Percentiles rank a stretch among this genome's conserved stretches.
Evolutionary conservation across 441 rosid genomes (phyloP).

Genomic region (Lepidium campestre): DNA sequence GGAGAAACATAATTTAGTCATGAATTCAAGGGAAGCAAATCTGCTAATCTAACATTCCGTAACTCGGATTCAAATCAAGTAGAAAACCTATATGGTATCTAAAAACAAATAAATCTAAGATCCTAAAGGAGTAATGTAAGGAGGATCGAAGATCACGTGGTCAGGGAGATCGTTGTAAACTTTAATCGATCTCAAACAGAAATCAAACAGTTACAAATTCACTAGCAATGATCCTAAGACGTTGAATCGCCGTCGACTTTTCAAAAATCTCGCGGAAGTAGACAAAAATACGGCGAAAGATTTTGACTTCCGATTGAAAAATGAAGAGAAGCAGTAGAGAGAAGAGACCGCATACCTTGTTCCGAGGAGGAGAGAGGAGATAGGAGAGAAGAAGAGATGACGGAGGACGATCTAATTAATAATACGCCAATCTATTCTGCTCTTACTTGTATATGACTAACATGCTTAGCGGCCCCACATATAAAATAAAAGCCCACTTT

Average conservation of each 20-base stretch:
- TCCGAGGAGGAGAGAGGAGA: not conserved
- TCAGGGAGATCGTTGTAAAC: not conserved
- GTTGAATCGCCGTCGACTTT: not conserved
- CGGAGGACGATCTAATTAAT: not conserved
- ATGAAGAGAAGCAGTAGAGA: not conserved
- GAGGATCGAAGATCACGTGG: not conserved
- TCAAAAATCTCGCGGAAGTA: not conserved
- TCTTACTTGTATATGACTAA: not conserved
- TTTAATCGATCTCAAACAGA: not conserved
- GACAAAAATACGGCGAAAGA: not conserved
- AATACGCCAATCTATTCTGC: constrained; percentile 8
- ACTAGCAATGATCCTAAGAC: not conserved
- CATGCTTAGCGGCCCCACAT: not conserved
- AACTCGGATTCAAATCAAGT: not conserved
- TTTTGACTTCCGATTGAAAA: constrained; percentile 13
- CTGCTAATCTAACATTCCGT: not conserved
- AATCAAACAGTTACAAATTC: not conserved
- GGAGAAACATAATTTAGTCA: not conserved
- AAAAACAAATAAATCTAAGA: constrained; percentile 8
- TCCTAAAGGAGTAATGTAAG: not conserved
- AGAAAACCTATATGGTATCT: not conserved
- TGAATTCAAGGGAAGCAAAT: not conserved
- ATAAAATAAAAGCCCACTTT: not conserved
- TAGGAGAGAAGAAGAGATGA: not conserved
- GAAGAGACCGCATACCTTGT: constrained; percentile 15